phyloP scores from a whole-genome alignment of 75 land plant species.

The Ceratopteris richardii region DNA sequence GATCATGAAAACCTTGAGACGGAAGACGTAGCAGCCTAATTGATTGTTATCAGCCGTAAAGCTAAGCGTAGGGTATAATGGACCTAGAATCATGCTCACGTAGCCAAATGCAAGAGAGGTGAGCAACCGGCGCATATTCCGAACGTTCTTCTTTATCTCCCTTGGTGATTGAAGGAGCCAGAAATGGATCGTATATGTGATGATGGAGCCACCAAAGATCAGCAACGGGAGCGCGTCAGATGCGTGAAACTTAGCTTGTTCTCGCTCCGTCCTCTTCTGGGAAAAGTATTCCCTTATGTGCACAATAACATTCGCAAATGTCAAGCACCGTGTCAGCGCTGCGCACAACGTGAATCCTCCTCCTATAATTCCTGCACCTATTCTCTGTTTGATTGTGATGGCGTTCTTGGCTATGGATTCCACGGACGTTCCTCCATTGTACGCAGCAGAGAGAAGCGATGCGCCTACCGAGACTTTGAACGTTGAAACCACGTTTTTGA shows the following conservation, averaged over 20 bases:
- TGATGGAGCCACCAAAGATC: background rate
- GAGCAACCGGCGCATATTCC: background rate
- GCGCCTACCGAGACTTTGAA: constrained; percentile 8
- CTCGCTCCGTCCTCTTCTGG: background rate
- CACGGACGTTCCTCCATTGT: constrained; percentile 8
- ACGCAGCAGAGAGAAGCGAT: constrained; percentile 5
- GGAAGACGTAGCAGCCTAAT: background rate
- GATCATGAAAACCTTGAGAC: background rate
- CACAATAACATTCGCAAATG: background rate
- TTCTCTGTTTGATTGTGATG: background rate
- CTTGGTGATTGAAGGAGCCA: constrained; percentile 4
- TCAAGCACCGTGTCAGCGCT: background rate
- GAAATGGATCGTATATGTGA: background rate
- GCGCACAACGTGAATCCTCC: background rate
- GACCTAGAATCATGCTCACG: constrained; percentile 6
- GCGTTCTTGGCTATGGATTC: constrained; percentile 5
- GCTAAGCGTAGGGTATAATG: constrained; percentile 6
- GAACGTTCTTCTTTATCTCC: background rate
- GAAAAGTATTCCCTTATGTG: background rate
- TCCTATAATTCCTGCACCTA: background rate
- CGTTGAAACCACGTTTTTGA: background rate
- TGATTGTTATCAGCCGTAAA: background rate
- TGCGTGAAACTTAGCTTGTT: background rate
- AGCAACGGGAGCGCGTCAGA: too few species aligned
- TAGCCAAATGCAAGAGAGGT: background rate